Evolutionary conservation across 2,329 filamentous ascomycete genomes (phyloP), one percentile per base, ranked within the genome.

Genomic region (Ceratocystis alfenasii): DNA sequence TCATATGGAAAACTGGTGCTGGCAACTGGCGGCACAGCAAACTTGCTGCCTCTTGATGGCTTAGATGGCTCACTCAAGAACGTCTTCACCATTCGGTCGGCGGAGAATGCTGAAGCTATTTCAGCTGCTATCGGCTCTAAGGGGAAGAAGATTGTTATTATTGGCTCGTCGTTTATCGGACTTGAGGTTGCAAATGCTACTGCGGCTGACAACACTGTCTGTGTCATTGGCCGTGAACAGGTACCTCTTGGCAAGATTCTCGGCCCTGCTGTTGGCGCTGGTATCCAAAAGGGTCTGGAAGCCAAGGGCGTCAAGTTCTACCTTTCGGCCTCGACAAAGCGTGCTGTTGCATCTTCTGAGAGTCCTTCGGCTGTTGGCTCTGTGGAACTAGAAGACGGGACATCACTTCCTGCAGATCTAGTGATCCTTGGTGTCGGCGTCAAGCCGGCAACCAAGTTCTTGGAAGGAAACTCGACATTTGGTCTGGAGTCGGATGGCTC

Each of bases 131-230:
- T 95, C 60, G 90, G 90, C 36, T 84, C 89, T 61, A 87, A 89
- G 73, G 85, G 85, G 67, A 96, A 96, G 81, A 96, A 96, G 75
- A 85, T 99, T 70, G 90, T 96, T 60, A 81, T 99, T 15, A 81
- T 99, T 65, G 94, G 94, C 50, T 93, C 88, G 67, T 95, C 90
- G 0, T 99, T 99, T 76, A 99, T 99, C 72, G 94, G 94, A 50
- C 95, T 99, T 89, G 94, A 99, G 76, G 84, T 95, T n/a, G 93
- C 89, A 68, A 94, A 92, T 69, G 87, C 95, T 0, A 86, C 88
- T 0, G 77, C 83, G 57, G 88, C 87, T 71, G 87, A 88, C 71
- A 95, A 99, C 74, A 78, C 86, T 7, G 91, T 99, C 17, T 88
- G 88, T 6, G 85, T 97, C 50, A 80, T 99, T 25, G 94, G 94